Evolutionary conservation across 177 flowering plant genomes (phyloP).

Genomic region (Tripterygium wilfordii): DNA sequence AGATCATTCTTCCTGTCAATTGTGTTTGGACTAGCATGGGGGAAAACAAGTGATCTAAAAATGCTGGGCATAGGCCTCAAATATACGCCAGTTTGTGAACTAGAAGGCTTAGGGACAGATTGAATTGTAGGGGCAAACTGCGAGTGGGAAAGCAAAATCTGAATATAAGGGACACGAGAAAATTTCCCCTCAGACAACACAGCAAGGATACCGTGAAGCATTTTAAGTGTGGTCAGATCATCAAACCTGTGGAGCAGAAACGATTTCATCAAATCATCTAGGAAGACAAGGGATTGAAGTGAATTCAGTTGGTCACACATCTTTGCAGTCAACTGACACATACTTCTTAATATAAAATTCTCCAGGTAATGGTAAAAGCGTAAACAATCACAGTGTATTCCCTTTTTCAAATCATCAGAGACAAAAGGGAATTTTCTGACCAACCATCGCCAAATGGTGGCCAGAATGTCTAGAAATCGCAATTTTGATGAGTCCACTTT

Average conservation of each 20-base stretch:
- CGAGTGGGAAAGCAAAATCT: constrained; percentile 76
- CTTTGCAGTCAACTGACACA: constrained; percentile 35
- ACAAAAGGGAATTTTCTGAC: constrained; percentile 38
- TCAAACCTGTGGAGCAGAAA: constrained; percentile 74
- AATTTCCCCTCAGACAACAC: constrained; percentile 38
- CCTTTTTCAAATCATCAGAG: constrained; percentile 15
- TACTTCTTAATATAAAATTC: constrained; percentile 44
- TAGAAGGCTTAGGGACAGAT: constrained; percentile 27
- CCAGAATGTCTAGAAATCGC: constrained; percentile 40
- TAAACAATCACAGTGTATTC: constrained; percentile 13
- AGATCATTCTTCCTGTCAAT: constrained; percentile 11
- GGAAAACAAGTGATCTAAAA: constrained; percentile 35
- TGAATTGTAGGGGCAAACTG: constrained; percentile 56
- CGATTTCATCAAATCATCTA: constrained; percentile 49
- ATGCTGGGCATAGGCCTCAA: constrained; percentile 66
- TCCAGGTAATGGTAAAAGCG: constrained; percentile 52
- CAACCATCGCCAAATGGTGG: constrained; percentile 46
- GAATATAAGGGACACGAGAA: constrained; percentile 34
- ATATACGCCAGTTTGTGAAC: constrained; percentile 33
- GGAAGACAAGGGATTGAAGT: constrained; percentile 43
- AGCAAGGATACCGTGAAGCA: constrained; percentile 38
- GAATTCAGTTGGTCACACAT: constrained; percentile 34
- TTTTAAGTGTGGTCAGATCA: constrained; percentile 58
- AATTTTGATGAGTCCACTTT: constrained; percentile 22
- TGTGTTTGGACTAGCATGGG: constrained; percentile 16